Evolutionary conservation across 1,284 basidiomycete genomes (phyloP), one percentile per base, ranked within the genome.

Genomic region (Xerocomus nothofagi): DNA sequence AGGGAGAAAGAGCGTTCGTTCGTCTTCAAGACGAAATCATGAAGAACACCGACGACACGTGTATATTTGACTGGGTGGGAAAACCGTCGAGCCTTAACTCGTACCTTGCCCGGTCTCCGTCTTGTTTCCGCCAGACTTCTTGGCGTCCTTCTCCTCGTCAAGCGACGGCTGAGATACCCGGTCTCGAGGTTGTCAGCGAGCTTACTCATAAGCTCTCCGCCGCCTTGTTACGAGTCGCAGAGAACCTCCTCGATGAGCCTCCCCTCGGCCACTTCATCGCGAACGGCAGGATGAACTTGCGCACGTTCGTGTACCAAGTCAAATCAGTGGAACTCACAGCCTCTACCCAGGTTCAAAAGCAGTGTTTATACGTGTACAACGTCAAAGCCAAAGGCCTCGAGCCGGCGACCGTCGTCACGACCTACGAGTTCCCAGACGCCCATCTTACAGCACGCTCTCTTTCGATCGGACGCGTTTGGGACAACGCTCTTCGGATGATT

Each of bases 21-120:
- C 61, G 63, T n/a, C 61, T 65, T 23, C 60, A 62, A 48, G 61
- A 65, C 15, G 58, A 65, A 39, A 59, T 65, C 36, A 65, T 65
- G 63, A 62, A 63, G 41, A 53, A 51, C 47, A 54, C 57, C 0
- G 63, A 65, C 9, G 56, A 66, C 45, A 59, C 57, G 12, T 39
- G 43, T 7, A 63, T 62, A 41, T 65, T 62, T 42, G 63, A 65
- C 43, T 62, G 60, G 60, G 59, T 65, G 8, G 60, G 60, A 6
- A 40, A 50, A 11, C 61, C 60, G 12, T 61, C 63, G 5, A 43
- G 23, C 9, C 56, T 63, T 47, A 63, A 63, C 37, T 65, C 63
- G 0, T 65, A 57, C 31, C 51, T 65, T 11, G 63, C 63, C 3
- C 52, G 27, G 27, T 65, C 52, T 8, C 60, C 60, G 5, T 46